phyloP scores from a whole-genome alignment of 768 basidiomycete species.

The Kwoniella sp. region DNA sequence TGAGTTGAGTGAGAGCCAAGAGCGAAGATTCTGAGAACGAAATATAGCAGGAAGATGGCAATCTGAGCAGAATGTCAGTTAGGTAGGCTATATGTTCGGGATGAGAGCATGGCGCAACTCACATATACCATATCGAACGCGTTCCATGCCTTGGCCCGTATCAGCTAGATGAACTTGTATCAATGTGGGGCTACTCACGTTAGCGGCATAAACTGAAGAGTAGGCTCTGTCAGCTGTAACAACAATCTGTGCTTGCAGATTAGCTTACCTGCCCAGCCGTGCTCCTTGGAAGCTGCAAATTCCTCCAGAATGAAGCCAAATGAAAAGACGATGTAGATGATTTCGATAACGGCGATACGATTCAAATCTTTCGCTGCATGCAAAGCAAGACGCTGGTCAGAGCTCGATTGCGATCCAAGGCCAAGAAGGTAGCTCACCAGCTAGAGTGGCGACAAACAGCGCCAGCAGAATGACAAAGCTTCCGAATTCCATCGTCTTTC shows the following conservation, averaged over 20 bases:
- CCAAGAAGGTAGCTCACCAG: constrained; percentile 56
- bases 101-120: background rate
- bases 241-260: background rate
- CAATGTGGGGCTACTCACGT: constrained; percentile 54
- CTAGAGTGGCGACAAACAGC: constrained; percentile 69
- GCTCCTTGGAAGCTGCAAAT: constrained; percentile 78
- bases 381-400: background rate
- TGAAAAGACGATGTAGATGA: constrained; percentile 69
- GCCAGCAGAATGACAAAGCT: constrained; percentile 67
- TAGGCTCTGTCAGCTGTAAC: constrained; percentile 57
- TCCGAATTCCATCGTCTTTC: constrained; percentile 59
- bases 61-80: constrained; percentile 49
- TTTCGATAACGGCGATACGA: constrained; percentile 61
- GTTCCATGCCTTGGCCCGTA: constrained; percentile 80
- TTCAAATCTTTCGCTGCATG: constrained; percentile 60
- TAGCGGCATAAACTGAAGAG: constrained; percentile 75
- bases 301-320: constrained; percentile 77
- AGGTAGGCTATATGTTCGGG: background rate
- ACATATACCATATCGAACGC: constrained; percentile 62
- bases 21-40: constrained; percentile 49
- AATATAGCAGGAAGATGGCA: constrained; percentile 52
- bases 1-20: constrained; percentile 31
- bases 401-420: background rate
- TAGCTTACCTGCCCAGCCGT: constrained; percentile 78
- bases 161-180: background rate